Conservation (phyloP, 352 stramenopile species). For the Phytopythium cucurbitacearum region DNA sequence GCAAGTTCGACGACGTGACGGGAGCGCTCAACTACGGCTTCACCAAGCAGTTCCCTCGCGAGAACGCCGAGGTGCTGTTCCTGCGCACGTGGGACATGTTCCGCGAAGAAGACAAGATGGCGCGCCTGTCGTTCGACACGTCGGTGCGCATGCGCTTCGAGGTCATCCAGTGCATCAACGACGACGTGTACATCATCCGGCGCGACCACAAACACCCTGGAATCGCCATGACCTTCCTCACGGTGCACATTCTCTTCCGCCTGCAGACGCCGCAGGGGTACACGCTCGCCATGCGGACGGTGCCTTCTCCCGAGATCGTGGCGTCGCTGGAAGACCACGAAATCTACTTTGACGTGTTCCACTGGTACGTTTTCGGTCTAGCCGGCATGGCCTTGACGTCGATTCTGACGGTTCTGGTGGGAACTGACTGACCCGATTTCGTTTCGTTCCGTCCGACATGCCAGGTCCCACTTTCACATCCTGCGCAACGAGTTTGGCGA, state of each 20-base stretch:
- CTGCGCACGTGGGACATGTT: slow-evolving; percentile 43
- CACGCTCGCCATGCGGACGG: slow-evolving; percentile 54
- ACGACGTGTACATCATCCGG: slow-evolving; percentile 55
- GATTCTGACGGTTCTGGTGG: neutral
- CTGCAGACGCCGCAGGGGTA: slow-evolving; percentile 53
- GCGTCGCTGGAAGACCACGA: slow-evolving; percentile 36
- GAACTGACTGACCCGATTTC: neutral
- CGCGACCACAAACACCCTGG: slow-evolving; percentile 42
- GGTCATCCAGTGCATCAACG: slow-evolving; percentile 45
- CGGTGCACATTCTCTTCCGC: slow-evolving; percentile 55
- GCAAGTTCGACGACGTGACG: slow-evolving; percentile 25
- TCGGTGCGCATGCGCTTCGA: slow-evolving; percentile 39
- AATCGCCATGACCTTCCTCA: slow-evolving; percentile 48
- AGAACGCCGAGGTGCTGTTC: slow-evolving; percentile 29
- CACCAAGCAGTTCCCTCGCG: slow-evolving; percentile 28
- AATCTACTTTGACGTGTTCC: slow-evolving; percentile 59
- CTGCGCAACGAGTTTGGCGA: slow-evolving; percentile 30
- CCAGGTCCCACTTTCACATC: slow-evolving; percentile 53
- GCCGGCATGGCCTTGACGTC: neutral
- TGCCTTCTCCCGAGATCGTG: slow-evolving; percentile 44
- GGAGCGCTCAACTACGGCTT: slow-evolving; percentile 41
- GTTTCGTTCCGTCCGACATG: slow-evolving; percentile 2
- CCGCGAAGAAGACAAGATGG: slow-evolving; percentile 33
- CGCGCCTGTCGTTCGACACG: slow-evolving; percentile 38
- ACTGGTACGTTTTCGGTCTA: slow-evolving; percentile 28